A percentile compares a stretch with the other conserved stretches of the same genome.
phyloP scores from a whole-genome alignment of 2,329 filamentous ascomycete species.

The Cadophora sp. region DNA sequence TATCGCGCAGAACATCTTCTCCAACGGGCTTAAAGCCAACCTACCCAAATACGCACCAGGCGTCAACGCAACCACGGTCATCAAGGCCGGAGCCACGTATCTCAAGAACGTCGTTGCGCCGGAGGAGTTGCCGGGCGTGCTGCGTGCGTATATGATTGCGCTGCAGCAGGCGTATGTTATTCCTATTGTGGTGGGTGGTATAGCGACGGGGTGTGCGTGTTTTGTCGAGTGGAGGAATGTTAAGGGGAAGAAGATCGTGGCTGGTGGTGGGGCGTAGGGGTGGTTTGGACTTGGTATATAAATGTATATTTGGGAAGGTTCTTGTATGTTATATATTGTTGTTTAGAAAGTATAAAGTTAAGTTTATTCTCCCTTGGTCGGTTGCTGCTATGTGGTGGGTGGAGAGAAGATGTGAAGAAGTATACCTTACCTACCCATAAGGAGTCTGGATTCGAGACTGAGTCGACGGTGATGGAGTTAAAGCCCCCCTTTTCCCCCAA shows the following conservation, averaged over 20 bases:
- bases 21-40: constrained; percentile 40
- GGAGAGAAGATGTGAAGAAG: too few species aligned
- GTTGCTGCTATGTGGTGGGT: too few species aligned
- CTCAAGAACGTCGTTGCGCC: constrained; percentile 47
- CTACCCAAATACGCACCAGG: constrained; percentile 44
- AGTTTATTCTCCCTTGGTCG: too few species aligned
- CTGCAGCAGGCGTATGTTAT: constrained; percentile 41
- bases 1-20: constrained; percentile 59
- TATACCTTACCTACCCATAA: too few species aligned
- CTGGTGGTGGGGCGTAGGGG: constrained; percentile 28
- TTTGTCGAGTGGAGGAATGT: constrained; percentile 45
- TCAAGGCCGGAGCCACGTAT: constrained; percentile 53
- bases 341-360: too few species aligned
- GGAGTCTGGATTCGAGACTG: too few species aligned
- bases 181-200: constrained; percentile 41
- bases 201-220: constrained; percentile 40
- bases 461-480: too few species aligned
- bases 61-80: constrained; percentile 40
- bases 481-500: too few species aligned
- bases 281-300: too few species aligned
- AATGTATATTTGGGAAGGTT: too few species aligned
- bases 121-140: constrained; percentile 47
- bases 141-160: constrained; percentile 50
- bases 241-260: constrained; percentile 43
- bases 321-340: too few species aligned